Evolutionary conservation across 2,329 filamentous ascomycete species (phyloP).

Genomic region (Penicillium fuscoglaucum): DNA sequence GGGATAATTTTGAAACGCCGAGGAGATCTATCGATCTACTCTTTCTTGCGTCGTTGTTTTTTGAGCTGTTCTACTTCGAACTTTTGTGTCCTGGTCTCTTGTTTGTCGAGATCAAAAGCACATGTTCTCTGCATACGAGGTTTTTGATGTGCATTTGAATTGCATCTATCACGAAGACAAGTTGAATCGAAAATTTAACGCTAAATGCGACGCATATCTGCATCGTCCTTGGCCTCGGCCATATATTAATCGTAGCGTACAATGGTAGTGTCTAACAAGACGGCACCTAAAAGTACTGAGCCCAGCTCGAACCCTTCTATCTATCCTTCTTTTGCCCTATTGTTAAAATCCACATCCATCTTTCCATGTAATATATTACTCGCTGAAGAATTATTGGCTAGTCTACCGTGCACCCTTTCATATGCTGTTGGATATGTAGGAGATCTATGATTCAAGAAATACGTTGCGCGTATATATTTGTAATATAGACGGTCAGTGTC

Average conservation of each 20-base stretch:
- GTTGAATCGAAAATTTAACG: constrained; percentile 19
- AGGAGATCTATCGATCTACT: not conserved
- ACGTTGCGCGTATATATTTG: not conserved
- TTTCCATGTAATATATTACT: not conserved
- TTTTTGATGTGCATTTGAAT: constrained; percentile 18
- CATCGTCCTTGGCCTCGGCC: not conserved
- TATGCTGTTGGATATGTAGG: too few relatives aligned
- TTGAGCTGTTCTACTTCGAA: constrained; percentile 4
- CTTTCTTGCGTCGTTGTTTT: constrained; percentile 4
- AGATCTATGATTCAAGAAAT: not conserved
- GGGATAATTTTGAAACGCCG: constrained; percentile 1
- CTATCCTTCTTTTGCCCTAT: not conserved
- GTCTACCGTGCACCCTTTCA: not conserved
- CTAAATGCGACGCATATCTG: not conserved
- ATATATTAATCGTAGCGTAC: not conserved
- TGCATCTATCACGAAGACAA: constrained; percentile 24
- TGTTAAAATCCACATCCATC: not conserved
- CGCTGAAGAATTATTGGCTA: not conserved
- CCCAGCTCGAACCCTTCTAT: not conserved
- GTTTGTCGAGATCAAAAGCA: constrained; percentile 9
- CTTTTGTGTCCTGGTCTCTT: constrained; percentile 1
- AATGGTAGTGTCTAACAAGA: not conserved
- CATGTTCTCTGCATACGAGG: constrained; percentile 20
- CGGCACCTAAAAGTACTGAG: not conserved
- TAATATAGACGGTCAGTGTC: too few relatives aligned